Evolutionary conservation across 495 filamentous ascomycete genomes (phyloP), one percentile per base, ranked within the genome.

Genomic region (Mycothermus thermophilus): DNA sequence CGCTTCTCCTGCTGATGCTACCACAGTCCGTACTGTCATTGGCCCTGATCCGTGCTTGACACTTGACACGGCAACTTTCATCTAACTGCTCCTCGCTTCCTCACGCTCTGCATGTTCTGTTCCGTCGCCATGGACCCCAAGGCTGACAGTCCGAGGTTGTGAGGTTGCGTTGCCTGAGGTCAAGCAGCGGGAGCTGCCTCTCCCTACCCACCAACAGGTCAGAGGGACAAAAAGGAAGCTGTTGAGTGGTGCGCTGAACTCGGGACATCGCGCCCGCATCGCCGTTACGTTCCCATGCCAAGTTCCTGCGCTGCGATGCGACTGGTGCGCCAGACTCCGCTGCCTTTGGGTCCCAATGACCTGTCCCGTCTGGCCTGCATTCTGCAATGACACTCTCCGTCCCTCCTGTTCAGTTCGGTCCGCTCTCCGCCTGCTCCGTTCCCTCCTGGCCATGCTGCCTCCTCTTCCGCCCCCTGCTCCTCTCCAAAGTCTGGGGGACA

Each of bases 251-350:
- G n/a, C n/a, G 13, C 29, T 30, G 15, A 2, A 12, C 28, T 34
- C 36, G 41, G 41, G 9, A 13, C 17, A 3, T 15, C 12, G 27
- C 25, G 32, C 40, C 41, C 41, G 41, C 20, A 13, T 39, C 27
- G 36, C 41, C 36, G 32, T 44, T 44, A 28, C 18, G 37, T 22
- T 24, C 32, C 11, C 22, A 6, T 29, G 27, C 27, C 32, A 39
- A 39, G 32, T 8, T n/a, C 17, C 32, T 28, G 17, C 11, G 39
- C 20, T 15, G 11, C 24, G 5, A 21, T 8, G 27, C 21, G 8
- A 32, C 11, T 32, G 31, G 7, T 22, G n/a, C 5, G 1, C 19
- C 34, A 27, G 24, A 24, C 30, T 24, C 8, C 23, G 16, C 26
- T 7, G 24, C 32, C 23, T 19, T 10, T 34, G 30, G 25, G 29